phyloP scores from a whole-genome alignment of 2,329 filamentous ascomycete genomes.

The Fusarium oligoseptatum region DNA sequence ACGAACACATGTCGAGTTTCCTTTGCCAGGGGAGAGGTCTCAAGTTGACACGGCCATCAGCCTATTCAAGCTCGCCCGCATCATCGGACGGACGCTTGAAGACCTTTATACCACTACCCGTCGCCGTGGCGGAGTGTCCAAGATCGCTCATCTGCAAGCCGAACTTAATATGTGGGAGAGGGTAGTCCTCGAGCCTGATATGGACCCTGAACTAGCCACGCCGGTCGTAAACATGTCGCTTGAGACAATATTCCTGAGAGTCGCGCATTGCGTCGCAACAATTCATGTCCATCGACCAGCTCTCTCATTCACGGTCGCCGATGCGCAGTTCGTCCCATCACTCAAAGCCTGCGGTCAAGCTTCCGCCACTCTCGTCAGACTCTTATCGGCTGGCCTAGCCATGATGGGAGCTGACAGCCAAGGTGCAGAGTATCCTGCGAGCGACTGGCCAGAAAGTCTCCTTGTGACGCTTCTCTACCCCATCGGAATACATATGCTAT shows the following conservation, averaged over 20 bases:
- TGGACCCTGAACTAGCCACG: slow-evolving; percentile 9
- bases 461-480: slow-evolving; percentile 37
- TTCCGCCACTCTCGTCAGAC: slow-evolving; percentile 13
- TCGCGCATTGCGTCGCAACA: slow-evolving; percentile 36
- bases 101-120: slow-evolving; percentile 44
- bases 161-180: slow-evolving; percentile 44
- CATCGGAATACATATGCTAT: slow-evolving; percentile 45
- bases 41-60: slow-evolving; percentile 43
- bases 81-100: slow-evolving; percentile 41
- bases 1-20: slow-evolving; percentile 39
- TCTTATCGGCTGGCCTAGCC: slow-evolving; percentile 3
- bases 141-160: slow-evolving; percentile 40
- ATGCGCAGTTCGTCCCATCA: slow-evolving; percentile 37
- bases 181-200: slow-evolving; percentile 11
- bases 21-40: slow-evolving; percentile 41
- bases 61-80: slow-evolving; percentile 43
- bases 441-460: background rate
- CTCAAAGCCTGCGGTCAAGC: slow-evolving; percentile 30
- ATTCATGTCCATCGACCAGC: slow-evolving; percentile 44
- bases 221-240: background rate
- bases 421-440: background rate
- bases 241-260: slow-evolving; percentile 26
- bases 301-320: slow-evolving; percentile 39
- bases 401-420: background rate
- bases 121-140: slow-evolving; percentile 43